Percentiles rank a stretch among this genome's conserved stretches.
Evolutionary conservation across 805 yeast genomes (phyloP).

Genomic region (Starmera amethionina): DNA sequence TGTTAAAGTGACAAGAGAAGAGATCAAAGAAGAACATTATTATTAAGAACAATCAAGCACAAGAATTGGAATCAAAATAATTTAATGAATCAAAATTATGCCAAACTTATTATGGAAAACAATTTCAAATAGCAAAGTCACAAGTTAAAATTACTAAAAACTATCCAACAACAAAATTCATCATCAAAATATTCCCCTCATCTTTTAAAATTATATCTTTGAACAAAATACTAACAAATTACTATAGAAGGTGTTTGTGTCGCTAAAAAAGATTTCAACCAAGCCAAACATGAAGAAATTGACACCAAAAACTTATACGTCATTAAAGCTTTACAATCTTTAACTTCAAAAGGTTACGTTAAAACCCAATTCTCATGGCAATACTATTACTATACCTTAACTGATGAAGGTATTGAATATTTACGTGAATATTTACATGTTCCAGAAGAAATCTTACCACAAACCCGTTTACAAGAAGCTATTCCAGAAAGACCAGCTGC

Average conservation of each 20-base stretch:
- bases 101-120: too few relatives aligned
- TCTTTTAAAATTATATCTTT: neutral
- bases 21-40: too few relatives aligned
- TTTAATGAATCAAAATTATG: neutral
- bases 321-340: conserved; percentile 98
- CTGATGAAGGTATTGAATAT: conserved; percentile 99
- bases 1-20: too few relatives aligned
- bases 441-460: conserved; percentile 98
- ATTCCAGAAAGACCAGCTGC: conserved; percentile 70
- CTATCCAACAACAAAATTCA: too few relatives aligned
- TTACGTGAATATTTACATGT: conserved; percentile 96
- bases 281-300: conserved; percentile 95
- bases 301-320: conserved; percentile 96
- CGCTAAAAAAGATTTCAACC: conserved; percentile 98
- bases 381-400: conserved; percentile 99
- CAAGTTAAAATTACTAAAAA: too few relatives aligned
- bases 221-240: conserved; percentile 26
- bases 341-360: conserved; percentile 97
- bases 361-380: conserved; percentile 99
- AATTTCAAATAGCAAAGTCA: too few relatives aligned
- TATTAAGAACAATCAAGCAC: neutral
- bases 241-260: conserved; percentile 94
- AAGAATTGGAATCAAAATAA: neutral
- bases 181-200: too few relatives aligned
- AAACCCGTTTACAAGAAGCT: conserved; percentile 92